Evolutionary conservation across 805 yeast species (phyloP).

Genomic region (Huiozyma sinensis): DNA sequence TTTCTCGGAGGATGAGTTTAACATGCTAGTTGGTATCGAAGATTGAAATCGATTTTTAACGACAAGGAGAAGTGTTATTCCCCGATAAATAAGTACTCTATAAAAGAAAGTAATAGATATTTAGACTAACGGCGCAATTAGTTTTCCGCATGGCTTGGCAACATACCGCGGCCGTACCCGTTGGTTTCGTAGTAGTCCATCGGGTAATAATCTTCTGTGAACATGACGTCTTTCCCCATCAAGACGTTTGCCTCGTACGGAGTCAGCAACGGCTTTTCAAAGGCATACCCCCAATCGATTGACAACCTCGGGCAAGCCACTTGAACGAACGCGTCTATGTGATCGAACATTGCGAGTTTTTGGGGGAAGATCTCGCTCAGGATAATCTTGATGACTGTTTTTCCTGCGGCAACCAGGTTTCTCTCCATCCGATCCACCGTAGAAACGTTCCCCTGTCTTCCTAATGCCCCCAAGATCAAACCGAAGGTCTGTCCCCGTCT

Average conservation of each 20-base stretch:
- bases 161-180: slow-evolving; percentile 84
- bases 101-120: background rate
- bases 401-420: slow-evolving; percentile 43
- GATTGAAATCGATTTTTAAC: background rate
- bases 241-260: slow-evolving; percentile 95
- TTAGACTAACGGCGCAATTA: background rate
- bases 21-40: slow-evolving; percentile 64
- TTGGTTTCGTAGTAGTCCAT: slow-evolving; percentile 90
- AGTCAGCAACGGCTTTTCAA: slow-evolving; percentile 79
- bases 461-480: slow-evolving; percentile 81
- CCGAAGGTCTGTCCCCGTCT: slow-evolving; percentile 57
- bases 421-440: slow-evolving; percentile 61
- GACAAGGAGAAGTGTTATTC: background rate
- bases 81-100: background rate
- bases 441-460: slow-evolving; percentile 83
- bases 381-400: slow-evolving; percentile 67
- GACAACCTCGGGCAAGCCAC: slow-evolving; percentile 95
- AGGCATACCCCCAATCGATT: slow-evolving; percentile 98
- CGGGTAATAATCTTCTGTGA: slow-evolving; percentile 64
- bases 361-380: slow-evolving; percentile 90
- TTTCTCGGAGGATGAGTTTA: slow-evolving; percentile 37
- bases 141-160: slow-evolving; percentile 36
- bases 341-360: slow-evolving; percentile 83
- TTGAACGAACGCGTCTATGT: slow-evolving; percentile 89
- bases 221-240: slow-evolving; percentile 58